A percentile compares a stretch with the other conserved stretches of the same genome.
phyloP scores from a whole-genome alignment of 257 asterid species.

The Oldenlandia corymbosa region DNA sequence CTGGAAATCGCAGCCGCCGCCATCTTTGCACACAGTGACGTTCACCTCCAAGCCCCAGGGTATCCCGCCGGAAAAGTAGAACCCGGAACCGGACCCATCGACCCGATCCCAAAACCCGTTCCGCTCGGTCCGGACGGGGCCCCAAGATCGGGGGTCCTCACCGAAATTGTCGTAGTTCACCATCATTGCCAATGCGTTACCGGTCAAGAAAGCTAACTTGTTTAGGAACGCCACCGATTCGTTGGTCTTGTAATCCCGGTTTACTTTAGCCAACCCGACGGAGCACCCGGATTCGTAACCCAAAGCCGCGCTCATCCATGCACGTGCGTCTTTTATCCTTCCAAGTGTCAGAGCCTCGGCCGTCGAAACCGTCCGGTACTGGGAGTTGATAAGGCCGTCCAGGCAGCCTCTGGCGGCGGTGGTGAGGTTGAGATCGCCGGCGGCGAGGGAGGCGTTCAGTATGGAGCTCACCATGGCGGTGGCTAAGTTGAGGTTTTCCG shows the following conservation, averaged over 20 bases:
- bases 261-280: conserved; percentile 45
- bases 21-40: conserved; percentile 37
- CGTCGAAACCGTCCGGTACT: conserved; percentile 27
- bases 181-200: conserved; percentile 46
- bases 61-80: conserved; percentile 19
- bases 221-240: conserved; percentile 40
- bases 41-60: conserved; percentile 27
- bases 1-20: conserved; percentile 23
- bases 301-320: conserved; percentile 56
- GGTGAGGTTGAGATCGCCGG: conserved; percentile 40
- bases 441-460: conserved; percentile 21
- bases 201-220: conserved; percentile 24
- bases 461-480: conserved; percentile 31
- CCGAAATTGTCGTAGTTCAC: conserved; percentile 33
- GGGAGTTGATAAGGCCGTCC: conserved; percentile 33
- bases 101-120: conserved; percentile 36
- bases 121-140: conserved; percentile 36
- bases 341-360: conserved; percentile 21
- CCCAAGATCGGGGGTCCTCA: conserved; percentile 23
- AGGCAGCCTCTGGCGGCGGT: conserved; percentile 38
- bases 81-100: conserved; percentile 5
- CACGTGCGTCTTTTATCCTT: conserved; percentile 52
- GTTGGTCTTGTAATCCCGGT: conserved; percentile 31
- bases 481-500: conserved; percentile 31
- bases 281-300: conserved; percentile 49